A percentile compares a stretch with the other conserved stretches of the same genome.
These are phyloP conservation scores for sweet orange (Citrus sinensis) DNA, from an alignment of 345 rosid genomes.

Conservation along the genomic window DVS_A1.0 CM039163.1:48793001-48793500, in stretches of 20 bases:
- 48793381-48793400: rapidly evolving
- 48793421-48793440: too few relatives aligned
- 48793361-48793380: too few relatives aligned
- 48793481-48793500: too few relatives aligned
- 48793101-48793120: neutral
- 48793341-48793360: rapidly evolving
- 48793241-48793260: neutral
- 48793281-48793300: too few relatives aligned
- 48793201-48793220: neutral
- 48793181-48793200: neutral
- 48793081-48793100: neutral
- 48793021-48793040: neutral
- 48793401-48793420: rapidly evolving
- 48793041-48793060: neutral
- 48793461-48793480: rapidly evolving
- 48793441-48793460: rapidly evolving
- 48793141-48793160: neutral
- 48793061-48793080: neutral
- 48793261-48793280: neutral
- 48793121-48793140: neutral
- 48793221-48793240: neutral
- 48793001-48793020: too few relatives aligned
- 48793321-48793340: too few relatives aligned
- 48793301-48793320: rapidly evolving
- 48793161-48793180: neutral